A percentile compares a stretch with the other conserved stretches of the same genome.
These are phyloP conservation scores for Xylaria sp. DNA, from an alignment of 2,329 filamentous ascomycete genomes.

Conservation along the genomic window DNA sequence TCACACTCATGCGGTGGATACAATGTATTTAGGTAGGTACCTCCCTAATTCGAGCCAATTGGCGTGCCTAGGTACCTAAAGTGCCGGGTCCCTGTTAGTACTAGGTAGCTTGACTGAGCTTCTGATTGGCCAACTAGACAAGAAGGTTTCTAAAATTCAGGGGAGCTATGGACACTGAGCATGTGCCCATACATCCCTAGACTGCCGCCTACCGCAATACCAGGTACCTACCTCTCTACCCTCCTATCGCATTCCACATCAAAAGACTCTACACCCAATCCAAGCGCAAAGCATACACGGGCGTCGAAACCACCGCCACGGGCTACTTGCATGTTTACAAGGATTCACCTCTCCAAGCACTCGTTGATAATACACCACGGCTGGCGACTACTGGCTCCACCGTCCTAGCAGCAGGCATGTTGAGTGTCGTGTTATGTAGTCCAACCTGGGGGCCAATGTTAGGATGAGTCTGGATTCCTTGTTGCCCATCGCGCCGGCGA, in stretches of 20 bases:
- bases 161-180: slow-evolving; percentile 4
- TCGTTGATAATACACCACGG: slow-evolving; percentile 13
- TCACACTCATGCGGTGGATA: neutral
- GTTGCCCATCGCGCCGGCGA: slow-evolving; percentile 89
- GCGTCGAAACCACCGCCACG: neutral
- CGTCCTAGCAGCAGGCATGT: slow-evolving; percentile 39
- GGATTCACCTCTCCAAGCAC: neutral
- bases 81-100: no score
- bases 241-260: slow-evolving; percentile 11
- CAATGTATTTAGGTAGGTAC: neutral
- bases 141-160: neutral
- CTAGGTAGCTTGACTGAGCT: neutral
- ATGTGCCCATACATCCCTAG: neutral
- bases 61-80: neutral
- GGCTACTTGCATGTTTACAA: neutral
- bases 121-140: neutral
- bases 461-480: slow-evolving; percentile 90
- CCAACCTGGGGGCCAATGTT: slow-evolving; percentile 54
- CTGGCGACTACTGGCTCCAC: slow-evolving; percentile 7
- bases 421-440: slow-evolving; percentile 44
- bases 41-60: neutral
- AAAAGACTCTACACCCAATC: slow-evolving; percentile 2
- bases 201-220: neutral
- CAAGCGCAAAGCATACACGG: slow-evolving; percentile 11
- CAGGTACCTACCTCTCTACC: neutral